These are phyloP conservation scores for Phytophthora cryptogea DNA, from an alignment of 352 stramenopile species.

Conservation along the genomic window DNA sequence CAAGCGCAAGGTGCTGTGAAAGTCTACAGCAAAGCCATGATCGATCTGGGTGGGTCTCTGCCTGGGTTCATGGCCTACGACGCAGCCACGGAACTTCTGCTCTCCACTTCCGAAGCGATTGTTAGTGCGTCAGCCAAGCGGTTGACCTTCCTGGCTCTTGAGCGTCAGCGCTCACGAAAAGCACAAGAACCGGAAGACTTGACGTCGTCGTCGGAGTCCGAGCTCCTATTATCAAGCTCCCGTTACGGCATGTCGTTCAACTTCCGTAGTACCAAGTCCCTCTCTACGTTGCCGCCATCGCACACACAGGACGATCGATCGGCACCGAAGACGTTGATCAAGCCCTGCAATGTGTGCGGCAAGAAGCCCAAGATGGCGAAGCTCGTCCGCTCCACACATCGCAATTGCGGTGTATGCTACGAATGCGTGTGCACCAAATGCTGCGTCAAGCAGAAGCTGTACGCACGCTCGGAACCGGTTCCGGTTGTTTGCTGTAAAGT, in stretches of 20 bases:
- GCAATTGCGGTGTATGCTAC: slow-evolving; percentile 51
- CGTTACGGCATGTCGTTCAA: slow-evolving; percentile 25
- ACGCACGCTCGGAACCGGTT: slow-evolving; percentile 44
- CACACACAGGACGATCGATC: slow-evolving; percentile 2
- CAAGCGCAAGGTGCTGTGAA: slow-evolving; percentile 51
- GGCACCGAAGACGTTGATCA: slow-evolving; percentile 15
- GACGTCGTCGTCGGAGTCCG: slow-evolving; percentile 27
- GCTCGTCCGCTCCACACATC: slow-evolving; percentile 32
- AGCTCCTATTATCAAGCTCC: slow-evolving; percentile 21
- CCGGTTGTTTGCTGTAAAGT: slow-evolving; percentile 53
- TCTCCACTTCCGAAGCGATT: slow-evolving; percentile 42
- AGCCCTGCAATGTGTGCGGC: slow-evolving; percentile 32
- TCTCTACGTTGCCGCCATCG: slow-evolving; percentile 6
- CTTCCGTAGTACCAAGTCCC: slow-evolving; percentile 28
- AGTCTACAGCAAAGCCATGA: slow-evolving; percentile 61
- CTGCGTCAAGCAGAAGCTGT: slow-evolving; percentile 51
- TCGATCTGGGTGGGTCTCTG: slow-evolving; percentile 54
- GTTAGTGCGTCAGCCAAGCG: slow-evolving; percentile 53
- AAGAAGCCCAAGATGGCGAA: slow-evolving; percentile 40
- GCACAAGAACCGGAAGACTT: slow-evolving; percentile 20
- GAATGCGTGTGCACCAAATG: slow-evolving; percentile 53
- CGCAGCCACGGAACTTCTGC: slow-evolving; percentile 45
- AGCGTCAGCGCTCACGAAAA: slow-evolving; percentile 3
- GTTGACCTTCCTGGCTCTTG: slow-evolving; percentile 35
- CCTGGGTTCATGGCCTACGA: slow-evolving; percentile 53